These are phyloP conservation scores for Leccinum subgranulosum DNA, from an alignment of 768 basidiomycete genomes.

Conservation along the genomic window DNA sequence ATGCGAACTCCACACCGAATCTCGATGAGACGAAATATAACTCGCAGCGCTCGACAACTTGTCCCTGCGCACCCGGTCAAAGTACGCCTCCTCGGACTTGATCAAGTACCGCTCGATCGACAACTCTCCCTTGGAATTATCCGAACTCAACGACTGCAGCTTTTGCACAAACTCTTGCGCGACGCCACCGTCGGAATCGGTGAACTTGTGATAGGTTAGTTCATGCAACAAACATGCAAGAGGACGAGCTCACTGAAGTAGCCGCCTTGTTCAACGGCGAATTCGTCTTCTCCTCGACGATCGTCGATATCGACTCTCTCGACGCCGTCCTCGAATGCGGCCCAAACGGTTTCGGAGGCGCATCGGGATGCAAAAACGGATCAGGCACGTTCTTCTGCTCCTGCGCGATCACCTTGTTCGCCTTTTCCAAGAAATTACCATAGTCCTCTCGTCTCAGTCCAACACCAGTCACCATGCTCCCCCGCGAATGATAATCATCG, in stretches of 20 bases:
- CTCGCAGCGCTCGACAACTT: conserved; percentile 83
- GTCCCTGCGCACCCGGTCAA: conserved; percentile 84
- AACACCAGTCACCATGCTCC: conserved; percentile 23
- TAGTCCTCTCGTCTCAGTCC: conserved; percentile 44
- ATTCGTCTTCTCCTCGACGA: conserved; percentile 86
- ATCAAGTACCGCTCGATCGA: conserved; percentile 89
- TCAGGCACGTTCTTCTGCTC: conserved; percentile 78
- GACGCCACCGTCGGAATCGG: conserved; percentile 90
- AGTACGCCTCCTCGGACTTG: conserved; percentile 93
- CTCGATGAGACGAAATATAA: conserved; percentile 71
- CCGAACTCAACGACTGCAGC: conserved; percentile 69
- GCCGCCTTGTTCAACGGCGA: conserved; percentile 94
- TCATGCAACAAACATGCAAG: background rate
- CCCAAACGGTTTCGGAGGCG: conserved; percentile 76
- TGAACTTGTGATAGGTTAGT: conserved; percentile 55
- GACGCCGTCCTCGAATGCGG: conserved; percentile 76
- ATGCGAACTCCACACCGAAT: conserved; percentile 79
- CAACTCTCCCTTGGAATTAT: conserved; percentile 87
- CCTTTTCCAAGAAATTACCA: conserved; percentile 79
- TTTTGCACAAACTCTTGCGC: conserved; percentile 87
- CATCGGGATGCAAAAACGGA: conserved; percentile 69
- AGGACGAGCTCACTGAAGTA: conserved; percentile 56
- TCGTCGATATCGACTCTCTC: conserved; percentile 88
- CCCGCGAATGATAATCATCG: conserved; percentile 53
- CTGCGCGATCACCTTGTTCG: conserved; percentile 78